phyloP scores from a whole-genome alignment of 164 flowering plant genomes.

The Vitis riparia region DNA sequence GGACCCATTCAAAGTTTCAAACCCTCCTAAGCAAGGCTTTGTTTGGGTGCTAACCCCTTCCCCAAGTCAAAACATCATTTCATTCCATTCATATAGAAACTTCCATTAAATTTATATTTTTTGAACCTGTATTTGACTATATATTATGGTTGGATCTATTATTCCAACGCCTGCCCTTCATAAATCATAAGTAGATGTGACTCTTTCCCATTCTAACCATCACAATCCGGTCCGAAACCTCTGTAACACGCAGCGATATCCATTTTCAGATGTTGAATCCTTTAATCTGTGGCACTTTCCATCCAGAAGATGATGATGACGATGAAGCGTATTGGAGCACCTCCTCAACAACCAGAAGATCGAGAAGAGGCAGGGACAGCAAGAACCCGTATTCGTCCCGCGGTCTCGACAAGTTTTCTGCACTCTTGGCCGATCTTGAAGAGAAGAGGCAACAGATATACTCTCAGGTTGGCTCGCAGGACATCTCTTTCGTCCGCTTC shows the following conservation, averaged over 20 bases:
- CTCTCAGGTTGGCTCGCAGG: slow-evolving; percentile 27
- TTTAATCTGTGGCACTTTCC: slow-evolving; percentile 31
- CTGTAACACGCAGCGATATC: background rate
- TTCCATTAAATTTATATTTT: slow-evolving; percentile 6
- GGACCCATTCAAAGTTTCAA: slow-evolving; percentile 11
- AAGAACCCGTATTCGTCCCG: slow-evolving; percentile 59
- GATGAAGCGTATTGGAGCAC: background rate
- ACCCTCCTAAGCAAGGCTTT: background rate
- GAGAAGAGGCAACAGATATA: slow-evolving; percentile 46
- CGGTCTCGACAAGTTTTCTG: slow-evolving; percentile 53
- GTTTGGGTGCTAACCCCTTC: slow-evolving; percentile 4
- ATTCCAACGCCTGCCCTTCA: background rate
- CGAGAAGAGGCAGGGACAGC: slow-evolving; percentile 14
- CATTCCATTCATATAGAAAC: slow-evolving; percentile 9
- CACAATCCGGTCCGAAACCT: background rate
- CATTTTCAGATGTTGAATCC: slow-evolving; percentile 24
- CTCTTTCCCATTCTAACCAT: background rate
- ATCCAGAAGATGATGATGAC: slow-evolving; percentile 25
- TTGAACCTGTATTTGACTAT: slow-evolving; percentile 4
- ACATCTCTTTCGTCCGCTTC: slow-evolving; percentile 45
- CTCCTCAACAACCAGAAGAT: slow-evolving; percentile 25
- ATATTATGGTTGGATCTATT: slow-evolving; percentile 5
- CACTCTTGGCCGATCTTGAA: slow-evolving; percentile 55
- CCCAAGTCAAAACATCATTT: slow-evolving; percentile 11
- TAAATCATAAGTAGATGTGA: background rate